Conservation (phyloP, 2,329 filamentous ascomycete species). For the Fusarium illudens region DNA sequence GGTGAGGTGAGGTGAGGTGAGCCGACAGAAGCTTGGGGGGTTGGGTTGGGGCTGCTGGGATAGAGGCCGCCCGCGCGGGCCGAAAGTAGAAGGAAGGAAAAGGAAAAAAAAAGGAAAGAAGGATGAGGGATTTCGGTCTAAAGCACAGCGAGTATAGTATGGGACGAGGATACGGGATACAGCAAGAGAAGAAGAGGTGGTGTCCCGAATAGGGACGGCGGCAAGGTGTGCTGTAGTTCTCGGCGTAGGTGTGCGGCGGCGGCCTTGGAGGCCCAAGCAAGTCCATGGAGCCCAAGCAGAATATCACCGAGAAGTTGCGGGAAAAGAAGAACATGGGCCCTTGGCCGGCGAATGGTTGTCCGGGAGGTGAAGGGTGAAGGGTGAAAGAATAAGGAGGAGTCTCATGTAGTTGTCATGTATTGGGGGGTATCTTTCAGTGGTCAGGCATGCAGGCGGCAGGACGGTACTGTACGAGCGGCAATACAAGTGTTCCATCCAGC, state of each 20-base stretch:
- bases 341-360: background rate
- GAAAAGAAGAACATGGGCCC: slow-evolving; percentile 6
- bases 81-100: background rate
- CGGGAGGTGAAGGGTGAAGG: background rate
- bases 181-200: background rate
- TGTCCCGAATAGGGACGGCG: background rate
- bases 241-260: slow-evolving; percentile 24
- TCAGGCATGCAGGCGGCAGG: background rate
- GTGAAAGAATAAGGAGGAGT: background rate
- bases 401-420: slow-evolving; percentile 27
- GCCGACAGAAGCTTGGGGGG: slow-evolving; percentile 2
- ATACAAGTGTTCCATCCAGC: slow-evolving; percentile 2
- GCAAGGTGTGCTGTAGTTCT: background rate
- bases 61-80: slow-evolving; percentile 20
- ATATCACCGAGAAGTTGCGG: slow-evolving; percentile 24
- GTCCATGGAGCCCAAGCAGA: background rate
- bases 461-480: slow-evolving; percentile 17
- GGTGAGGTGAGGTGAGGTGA: slow-evolving; percentile 29
- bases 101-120: background rate
- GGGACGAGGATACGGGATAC: no score
- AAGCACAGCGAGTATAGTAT: slow-evolving; percentile 1
- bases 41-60: background rate
- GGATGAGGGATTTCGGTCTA: slow-evolving; percentile 33
- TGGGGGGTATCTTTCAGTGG: slow-evolving; percentile 5
- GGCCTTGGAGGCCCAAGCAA: background rate